phyloP scores from a whole-genome alignment of 75 land plant genomes.

The Azolla pinnata region DNA sequence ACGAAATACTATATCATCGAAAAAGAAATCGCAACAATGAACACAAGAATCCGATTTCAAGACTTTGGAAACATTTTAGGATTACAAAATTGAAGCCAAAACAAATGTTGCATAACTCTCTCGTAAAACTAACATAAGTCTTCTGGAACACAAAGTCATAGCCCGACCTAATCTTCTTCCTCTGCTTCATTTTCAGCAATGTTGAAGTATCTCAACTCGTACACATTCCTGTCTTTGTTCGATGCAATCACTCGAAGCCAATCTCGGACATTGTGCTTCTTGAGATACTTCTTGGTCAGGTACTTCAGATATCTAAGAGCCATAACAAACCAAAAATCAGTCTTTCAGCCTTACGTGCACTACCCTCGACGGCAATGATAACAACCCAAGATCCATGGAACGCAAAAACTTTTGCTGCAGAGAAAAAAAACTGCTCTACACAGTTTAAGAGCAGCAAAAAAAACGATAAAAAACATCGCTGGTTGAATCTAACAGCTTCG shows the following conservation, averaged over 20 bases:
- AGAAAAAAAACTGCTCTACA: background rate
- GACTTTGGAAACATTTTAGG: too few relatives aligned
- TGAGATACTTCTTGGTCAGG: constrained; percentile 62
- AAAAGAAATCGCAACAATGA: too few relatives aligned
- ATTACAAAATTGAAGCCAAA: too few relatives aligned
- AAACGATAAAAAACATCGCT: background rate
- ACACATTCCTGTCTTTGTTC: constrained; percentile 45
- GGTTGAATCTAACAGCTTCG: background rate
- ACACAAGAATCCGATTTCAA: too few relatives aligned
- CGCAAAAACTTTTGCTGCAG: background rate
- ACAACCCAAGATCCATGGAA: background rate
- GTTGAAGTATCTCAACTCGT: constrained; percentile 62
- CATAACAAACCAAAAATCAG: constrained; percentile 7
- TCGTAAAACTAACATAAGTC: too few relatives aligned
- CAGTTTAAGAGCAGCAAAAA: background rate
- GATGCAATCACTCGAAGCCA: constrained; percentile 54
- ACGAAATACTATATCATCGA: too few relatives aligned
- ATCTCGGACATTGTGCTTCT: constrained; percentile 53
- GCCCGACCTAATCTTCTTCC: constrained; percentile 50
- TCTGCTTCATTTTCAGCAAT: constrained; percentile 54
- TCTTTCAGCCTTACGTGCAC: too few relatives aligned
- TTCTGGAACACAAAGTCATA: too few relatives aligned
- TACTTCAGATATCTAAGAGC: constrained; percentile 52
- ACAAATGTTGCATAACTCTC: too few relatives aligned
- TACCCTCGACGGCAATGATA: too few relatives aligned